Evolutionary conservation across 2,329 filamentous ascomycete genomes (phyloP), one percentile per base, ranked within the genome.

Genomic region (Fusarium sp.): DNA sequence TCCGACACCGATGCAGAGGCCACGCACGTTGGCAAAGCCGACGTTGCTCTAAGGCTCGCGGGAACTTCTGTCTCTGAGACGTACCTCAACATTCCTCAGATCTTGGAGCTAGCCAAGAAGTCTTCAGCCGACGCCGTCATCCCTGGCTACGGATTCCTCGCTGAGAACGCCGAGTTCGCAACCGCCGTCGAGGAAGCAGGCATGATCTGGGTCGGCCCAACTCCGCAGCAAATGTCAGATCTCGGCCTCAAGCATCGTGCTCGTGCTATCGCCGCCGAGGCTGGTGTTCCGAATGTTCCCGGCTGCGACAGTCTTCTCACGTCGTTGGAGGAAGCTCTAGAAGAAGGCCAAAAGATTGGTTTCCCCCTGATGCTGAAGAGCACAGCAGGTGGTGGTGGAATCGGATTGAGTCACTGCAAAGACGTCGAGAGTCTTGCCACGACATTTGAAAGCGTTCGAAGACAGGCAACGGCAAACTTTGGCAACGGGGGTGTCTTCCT

Each of bases 11-110:
- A 95, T 81, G 86, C 88, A 35, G 84, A 83, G 68, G 88, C 92
- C n/a, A 90, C 92, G 70, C 93, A 95, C 82, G 92, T 92, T 11
- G 82, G 92, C 65, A 89, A 88, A 77, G 93, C 92, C 6, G 91
- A 92, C 2, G 88, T 90, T 76, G 88, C 92, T 4, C 85, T 93
- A 57, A 92, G 91, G 60, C 85, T 95, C 4, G 88, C 91, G 5
- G 89, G 90, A 1, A 71, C 60, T 6, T 78, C 80, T 2, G 76
- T 84, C 1, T 75, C 74, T 0, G 79, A 82, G 2, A 91, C 92
- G 1, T 91, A 94, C 77, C 88, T 95, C 14, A 91, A 94, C 79
- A 91, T 91, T 27, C 86, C 90, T 36, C 88, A 91, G 40, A 87
- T 90, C 40, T 81, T 92, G 20, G 77, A 83, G 5, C 84, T 91